phyloP scores from a whole-genome alignment of 2,329 filamentous ascomycete genomes.

The Nothophoma quercina region DNA sequence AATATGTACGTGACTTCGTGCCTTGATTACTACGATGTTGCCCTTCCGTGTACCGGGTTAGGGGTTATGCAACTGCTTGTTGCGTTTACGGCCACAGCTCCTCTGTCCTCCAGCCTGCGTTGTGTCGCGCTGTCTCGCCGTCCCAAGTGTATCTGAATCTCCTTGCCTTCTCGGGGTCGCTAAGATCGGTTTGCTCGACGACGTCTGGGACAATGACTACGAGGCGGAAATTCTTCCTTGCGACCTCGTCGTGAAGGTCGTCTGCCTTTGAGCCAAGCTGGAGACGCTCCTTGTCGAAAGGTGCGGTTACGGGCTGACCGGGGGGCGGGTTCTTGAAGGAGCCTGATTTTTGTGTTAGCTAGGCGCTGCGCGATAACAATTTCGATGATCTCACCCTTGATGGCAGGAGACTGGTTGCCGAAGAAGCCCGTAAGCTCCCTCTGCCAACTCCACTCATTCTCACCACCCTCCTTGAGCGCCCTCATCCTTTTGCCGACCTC shows the following conservation, averaged over 20 bases:
- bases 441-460: slow-evolving; percentile 74
- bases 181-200: slow-evolving; percentile 77
- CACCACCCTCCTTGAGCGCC: slow-evolving; percentile 52
- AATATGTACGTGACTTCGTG: background rate
- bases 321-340: slow-evolving; percentile 67
- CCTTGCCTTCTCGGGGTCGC: slow-evolving; percentile 67
- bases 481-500: slow-evolving; percentile 71
- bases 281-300: slow-evolving; percentile 54
- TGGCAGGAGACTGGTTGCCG: slow-evolving; percentile 82
- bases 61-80: background rate
- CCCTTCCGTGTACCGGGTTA: too few relatives aligned
- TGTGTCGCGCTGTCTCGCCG: slow-evolving; percentile 47
- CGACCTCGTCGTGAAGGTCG: slow-evolving; percentile 73
- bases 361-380: too few relatives aligned
- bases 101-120: slow-evolving; percentile 64
- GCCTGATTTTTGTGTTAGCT: slow-evolving; percentile 52
- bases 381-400: slow-evolving; percentile 66
- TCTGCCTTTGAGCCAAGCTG: slow-evolving; percentile 70
- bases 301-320: slow-evolving; percentile 55
- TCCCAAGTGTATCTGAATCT: slow-evolving; percentile 74
- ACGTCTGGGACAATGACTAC: slow-evolving; percentile 84
- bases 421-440: slow-evolving; percentile 86
- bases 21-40: background rate
- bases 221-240: slow-evolving; percentile 80
- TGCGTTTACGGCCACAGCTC: slow-evolving; percentile 51